These are phyloP conservation scores for Ceratocystis destructans DNA, from an alignment of 2,329 filamentous ascomycete genomes.

Conservation along the genomic window DNA sequence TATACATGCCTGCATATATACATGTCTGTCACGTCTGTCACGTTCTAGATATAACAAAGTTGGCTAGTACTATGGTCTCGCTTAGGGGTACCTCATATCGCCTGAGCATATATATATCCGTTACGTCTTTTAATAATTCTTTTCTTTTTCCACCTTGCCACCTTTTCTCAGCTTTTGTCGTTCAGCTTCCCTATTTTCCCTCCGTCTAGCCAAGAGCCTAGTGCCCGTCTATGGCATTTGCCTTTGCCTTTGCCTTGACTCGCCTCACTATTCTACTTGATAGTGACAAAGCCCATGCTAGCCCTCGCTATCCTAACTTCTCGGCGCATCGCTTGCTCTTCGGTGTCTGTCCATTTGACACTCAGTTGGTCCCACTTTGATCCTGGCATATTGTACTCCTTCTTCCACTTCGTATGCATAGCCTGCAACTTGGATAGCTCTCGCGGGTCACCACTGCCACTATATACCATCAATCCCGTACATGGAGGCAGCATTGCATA, in stretches of 20 bases:
- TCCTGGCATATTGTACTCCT: constrained; percentile 49
- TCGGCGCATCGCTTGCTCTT: constrained; percentile 47
- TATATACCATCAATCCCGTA: constrained; percentile 51
- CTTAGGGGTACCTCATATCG: no score
- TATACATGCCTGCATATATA: neutral
- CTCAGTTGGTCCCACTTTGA: constrained; percentile 53
- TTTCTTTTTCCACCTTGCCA: neutral
- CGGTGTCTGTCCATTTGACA: constrained; percentile 53
- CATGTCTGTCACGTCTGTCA: neutral
- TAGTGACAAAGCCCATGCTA: constrained; percentile 50
- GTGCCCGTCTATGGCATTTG: neutral
- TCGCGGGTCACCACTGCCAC: constrained; percentile 53
- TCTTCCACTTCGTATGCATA: constrained; percentile 46
- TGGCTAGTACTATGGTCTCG: no score
- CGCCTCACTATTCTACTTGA: constrained; percentile 36
- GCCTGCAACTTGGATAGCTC: constrained; percentile 49
- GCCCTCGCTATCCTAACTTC: constrained; percentile 44
- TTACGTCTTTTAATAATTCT: neutral
- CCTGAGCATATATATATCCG: no score
- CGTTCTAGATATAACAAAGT: neutral
- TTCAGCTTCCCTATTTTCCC: no score
- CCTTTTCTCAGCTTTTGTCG: neutral
- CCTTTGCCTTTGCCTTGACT: neutral
- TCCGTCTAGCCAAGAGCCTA: no score
- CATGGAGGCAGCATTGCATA: constrained; percentile 48